Conservation (phyloP, 495 filamentous ascomycete species). For the Podospora bellae-mahoneyi region DNA sequence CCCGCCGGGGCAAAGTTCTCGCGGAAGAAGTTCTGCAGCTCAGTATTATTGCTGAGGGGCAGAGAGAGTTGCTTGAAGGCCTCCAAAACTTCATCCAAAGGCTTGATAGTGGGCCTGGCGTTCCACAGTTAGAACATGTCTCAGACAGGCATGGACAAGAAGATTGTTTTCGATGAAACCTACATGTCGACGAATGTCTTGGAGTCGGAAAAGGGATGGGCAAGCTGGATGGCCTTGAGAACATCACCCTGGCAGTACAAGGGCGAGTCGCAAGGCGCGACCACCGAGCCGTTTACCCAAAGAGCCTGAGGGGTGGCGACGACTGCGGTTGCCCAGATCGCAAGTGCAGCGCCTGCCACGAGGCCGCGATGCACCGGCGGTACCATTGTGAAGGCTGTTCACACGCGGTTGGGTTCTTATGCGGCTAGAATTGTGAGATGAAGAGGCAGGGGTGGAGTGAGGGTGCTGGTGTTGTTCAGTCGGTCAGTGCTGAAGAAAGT, state of each 20-base stretch:
- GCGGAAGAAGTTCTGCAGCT: slow-evolving; percentile 43
- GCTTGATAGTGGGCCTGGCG: slow-evolving; percentile 43
- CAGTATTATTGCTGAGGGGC: slow-evolving; percentile 47
- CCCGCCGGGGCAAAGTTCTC: slow-evolving; percentile 47
- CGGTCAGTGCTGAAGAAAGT: background rate
- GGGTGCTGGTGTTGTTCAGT: background rate
- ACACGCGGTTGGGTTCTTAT: background rate
- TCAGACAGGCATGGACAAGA: slow-evolving; percentile 3
- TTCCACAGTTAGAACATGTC: slow-evolving; percentile 7
- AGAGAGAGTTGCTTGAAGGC: slow-evolving; percentile 43
- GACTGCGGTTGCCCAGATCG: slow-evolving; percentile 27
- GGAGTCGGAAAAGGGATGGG: slow-evolving; percentile 47
- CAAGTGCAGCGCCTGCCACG: slow-evolving; percentile 8
- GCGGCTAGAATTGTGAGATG: background rate
- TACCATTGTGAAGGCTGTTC: slow-evolving; percentile 16
- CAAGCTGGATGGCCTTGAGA: slow-evolving; percentile 46
- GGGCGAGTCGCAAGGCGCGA: slow-evolving; percentile 48
- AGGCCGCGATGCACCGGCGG: slow-evolving; percentile 16
- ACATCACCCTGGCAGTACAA: slow-evolving; percentile 50
- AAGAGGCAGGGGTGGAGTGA: background rate
- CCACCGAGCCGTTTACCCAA: slow-evolving; percentile 46
- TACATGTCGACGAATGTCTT: slow-evolving; percentile 55
- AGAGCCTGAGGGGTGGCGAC: slow-evolving; percentile 30
- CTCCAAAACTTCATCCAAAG: slow-evolving; percentile 43
- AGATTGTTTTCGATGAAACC: slow-evolving; percentile 15